Evolutionary conservation across 305 asterid genomes (phyloP).

Genomic region (Plantago coronopus): DNA sequence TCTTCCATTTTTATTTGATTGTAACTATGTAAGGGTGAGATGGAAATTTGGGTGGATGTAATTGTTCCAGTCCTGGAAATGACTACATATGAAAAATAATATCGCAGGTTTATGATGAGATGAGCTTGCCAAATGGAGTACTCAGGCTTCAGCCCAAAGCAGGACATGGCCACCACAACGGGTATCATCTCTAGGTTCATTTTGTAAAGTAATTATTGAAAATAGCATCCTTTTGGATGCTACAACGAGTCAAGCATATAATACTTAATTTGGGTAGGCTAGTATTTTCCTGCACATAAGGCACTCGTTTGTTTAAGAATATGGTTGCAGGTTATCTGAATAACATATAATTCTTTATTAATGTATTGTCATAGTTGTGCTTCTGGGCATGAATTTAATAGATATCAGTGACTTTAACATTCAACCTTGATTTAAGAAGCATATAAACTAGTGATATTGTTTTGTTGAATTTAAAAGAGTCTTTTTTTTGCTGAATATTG

Average conservation of each 20-base stretch:
- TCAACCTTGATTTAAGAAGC: too few relatives aligned
- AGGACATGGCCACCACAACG: slow-evolving; percentile 94
- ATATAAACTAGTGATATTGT: too few relatives aligned
- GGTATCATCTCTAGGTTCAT: slow-evolving; percentile 44
- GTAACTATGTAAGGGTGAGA: slow-evolving; percentile 3
- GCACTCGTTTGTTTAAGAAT: neutral
- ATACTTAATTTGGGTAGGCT: neutral
- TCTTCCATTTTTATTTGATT: neutral
- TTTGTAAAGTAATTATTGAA: slow-evolving; percentile 6
- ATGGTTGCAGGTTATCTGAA: slow-evolving; percentile 9
- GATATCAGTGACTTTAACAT: too few relatives aligned
- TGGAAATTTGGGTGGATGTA: slow-evolving; percentile 6
- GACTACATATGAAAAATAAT: slow-evolving; percentile 1
- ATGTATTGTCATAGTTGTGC: neutral
- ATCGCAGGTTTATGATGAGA: slow-evolving; percentile 77
- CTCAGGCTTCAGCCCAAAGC: slow-evolving; percentile 91
- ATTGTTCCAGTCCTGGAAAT: neutral
- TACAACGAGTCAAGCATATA: slow-evolving; percentile 5
- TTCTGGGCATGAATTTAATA: neutral
- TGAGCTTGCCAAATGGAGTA: slow-evolving; percentile 91
- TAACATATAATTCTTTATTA: neutral
- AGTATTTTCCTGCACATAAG: neutral
- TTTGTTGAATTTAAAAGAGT: too few relatives aligned
- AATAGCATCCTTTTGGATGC: slow-evolving; percentile 7
- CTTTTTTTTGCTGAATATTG: too few relatives aligned